Evolutionary conservation across 179 eudicot genomes (phyloP), one percentile per base, ranked within the genome.

Genomic region (Vitellaria paradoxa): DNA sequence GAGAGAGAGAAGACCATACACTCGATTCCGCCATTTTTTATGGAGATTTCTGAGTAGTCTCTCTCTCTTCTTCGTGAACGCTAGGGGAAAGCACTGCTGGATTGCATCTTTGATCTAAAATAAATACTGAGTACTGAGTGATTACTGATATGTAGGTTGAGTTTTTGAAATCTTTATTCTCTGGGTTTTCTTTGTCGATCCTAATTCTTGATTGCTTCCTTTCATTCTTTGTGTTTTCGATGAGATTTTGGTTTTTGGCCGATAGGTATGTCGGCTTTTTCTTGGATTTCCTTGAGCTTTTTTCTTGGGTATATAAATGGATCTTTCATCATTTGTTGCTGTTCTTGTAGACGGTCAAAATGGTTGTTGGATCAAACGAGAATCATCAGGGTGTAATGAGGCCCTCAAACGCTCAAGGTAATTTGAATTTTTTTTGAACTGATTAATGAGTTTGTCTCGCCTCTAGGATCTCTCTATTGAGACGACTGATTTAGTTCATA

Each of bases 351-450:
- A 70, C 46, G 6, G 49, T 73, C 61, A 62, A 62, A 72, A 87
- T 85, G 90, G 90, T 56, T 30, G 37, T 30, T 50, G 82, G 85
- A 78, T 77, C 87, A 69, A 78, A 86, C 20, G 91, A 88, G 82
- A 86, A 88, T 59, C 76, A 62, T 63, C 69, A 30, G 52, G 83
- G 68, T 73, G 78, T 79, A 65, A 73, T 77, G 63, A 73, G 80
- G 71, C 81, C 85, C 49, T 49, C 78, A 78, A 79, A 80, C 53
- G 11, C 46, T 69, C 84, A 81, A 79, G 91, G 91, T 88, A 77
- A 68, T 52, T 79, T 60, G 64, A 60, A 66, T 63, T 78, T 30
- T n/a, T 30, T 30, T 70, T 23, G 20, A 70, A 63, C 55, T 14
- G 42, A 6, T 70, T 14, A 30, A 21, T 62, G 42, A 61, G 46